phyloP scores from a whole-genome alignment of 1,284 basidiomycete species.

The Somion occarium region DNA sequence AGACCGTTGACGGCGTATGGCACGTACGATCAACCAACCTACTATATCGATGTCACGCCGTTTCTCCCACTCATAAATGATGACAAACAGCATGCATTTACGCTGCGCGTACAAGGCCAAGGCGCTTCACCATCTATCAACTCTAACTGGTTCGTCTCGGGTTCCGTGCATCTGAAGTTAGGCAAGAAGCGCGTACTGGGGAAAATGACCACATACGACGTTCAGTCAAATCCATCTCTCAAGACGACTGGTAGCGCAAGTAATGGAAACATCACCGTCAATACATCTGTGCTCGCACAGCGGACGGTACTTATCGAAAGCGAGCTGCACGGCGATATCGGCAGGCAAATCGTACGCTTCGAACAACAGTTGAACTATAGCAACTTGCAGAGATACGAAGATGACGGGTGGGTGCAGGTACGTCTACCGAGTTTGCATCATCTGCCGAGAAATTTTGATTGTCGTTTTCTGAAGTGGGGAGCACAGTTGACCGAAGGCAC shows the following conservation, averaged over 20 bases:
- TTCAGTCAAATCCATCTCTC: slow-evolving; percentile 25
- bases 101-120: slow-evolving; percentile 66
- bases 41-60: slow-evolving; percentile 71
- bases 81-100: slow-evolving; percentile 56
- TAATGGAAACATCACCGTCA: background rate
- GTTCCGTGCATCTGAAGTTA: slow-evolving; percentile 57
- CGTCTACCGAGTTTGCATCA: background rate
- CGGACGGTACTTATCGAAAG: background rate
- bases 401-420: background rate
- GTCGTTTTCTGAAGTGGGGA: slow-evolving; percentile 23
- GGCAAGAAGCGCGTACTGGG: slow-evolving; percentile 57
- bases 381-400: background rate
- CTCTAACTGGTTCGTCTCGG: slow-evolving; percentile 72
- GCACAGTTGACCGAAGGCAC: slow-evolving; percentile 32
- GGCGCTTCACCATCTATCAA: slow-evolving; percentile 57
- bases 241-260: background rate
- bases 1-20: slow-evolving; percentile 74
- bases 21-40: slow-evolving; percentile 70
- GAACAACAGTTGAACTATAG: background rate
- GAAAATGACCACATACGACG: slow-evolving; percentile 50
- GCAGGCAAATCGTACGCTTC: background rate
- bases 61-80: slow-evolving; percentile 68
- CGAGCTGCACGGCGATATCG: background rate
- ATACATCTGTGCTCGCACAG: background rate
- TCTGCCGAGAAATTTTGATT: background rate